phyloP scores from a whole-genome alignment of 2,329 filamentous ascomycete genomes.

The Penicillium sp. region DNA sequence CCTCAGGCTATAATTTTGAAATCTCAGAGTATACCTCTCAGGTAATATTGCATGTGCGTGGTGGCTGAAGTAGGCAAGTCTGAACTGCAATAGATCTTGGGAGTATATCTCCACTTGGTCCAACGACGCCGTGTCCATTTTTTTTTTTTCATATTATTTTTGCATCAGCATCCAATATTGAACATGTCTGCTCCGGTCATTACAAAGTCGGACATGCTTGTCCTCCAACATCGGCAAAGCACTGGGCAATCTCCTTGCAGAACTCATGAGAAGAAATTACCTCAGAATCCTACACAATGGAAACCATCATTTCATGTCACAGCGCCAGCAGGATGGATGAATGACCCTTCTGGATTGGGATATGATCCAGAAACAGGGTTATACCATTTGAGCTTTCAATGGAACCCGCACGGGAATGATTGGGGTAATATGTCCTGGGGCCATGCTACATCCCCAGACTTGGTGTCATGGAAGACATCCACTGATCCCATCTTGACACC shows the following conservation, averaged over 20 bases:
- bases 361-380: slow-evolving; percentile 40
- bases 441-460: slow-evolving; percentile 37
- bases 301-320: slow-evolving; percentile 39
- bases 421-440: slow-evolving; percentile 48
- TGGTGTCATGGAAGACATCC: slow-evolving; percentile 39
- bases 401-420: slow-evolving; percentile 43
- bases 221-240: neutral
- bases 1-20: neutral
- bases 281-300: slow-evolving; percentile 11
- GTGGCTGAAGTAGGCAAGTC: neutral
- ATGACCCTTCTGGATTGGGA: slow-evolving; percentile 45
- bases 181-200: neutral
- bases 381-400: slow-evolving; percentile 47
- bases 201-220: neutral
- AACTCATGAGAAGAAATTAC: neutral
- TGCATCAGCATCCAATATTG: neutral
- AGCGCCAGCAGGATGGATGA: slow-evolving; percentile 44
- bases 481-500: slow-evolving; percentile 33
- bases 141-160: neutral
- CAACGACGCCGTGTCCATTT: neutral
- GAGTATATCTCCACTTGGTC: neutral
- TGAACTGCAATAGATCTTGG: neutral
- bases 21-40: neutral
- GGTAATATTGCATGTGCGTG: neutral
- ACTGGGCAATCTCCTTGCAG: neutral